Evolutionary conservation across 257 asterid species (phyloP).

Genomic region (Solanum paucissectum): DNA sequence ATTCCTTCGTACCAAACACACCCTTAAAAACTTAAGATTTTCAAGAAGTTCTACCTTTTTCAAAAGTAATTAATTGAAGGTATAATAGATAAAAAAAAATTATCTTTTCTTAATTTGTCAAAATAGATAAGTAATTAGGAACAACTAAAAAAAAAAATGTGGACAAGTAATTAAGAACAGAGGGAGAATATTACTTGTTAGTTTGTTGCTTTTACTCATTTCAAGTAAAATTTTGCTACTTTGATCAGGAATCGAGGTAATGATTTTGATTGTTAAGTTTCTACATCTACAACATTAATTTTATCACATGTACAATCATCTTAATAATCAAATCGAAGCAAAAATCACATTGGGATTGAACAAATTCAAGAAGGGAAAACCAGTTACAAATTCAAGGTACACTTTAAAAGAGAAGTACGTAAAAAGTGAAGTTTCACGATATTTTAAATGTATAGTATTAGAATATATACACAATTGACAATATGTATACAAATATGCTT

Average conservation of each 20-base stretch:
- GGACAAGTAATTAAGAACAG: too few species aligned
- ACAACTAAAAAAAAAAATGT: fast-evolving
- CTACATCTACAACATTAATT: background rate
- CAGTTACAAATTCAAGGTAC: background rate
- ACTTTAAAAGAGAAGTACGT: background rate
- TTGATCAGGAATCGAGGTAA: background rate
- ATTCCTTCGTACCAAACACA: too few species aligned
- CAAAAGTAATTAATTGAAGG: too few species aligned
- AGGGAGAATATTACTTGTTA: too few species aligned
- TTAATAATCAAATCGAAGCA: background rate
- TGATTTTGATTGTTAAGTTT: background rate
- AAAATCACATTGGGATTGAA: background rate
- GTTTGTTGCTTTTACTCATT: too few species aligned
- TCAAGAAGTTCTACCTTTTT: too few species aligned
- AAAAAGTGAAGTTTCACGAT: background rate
- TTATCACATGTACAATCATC: background rate
- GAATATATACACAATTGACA: background rate
- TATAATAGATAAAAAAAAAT: too few species aligned
- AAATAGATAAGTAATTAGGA: too few species aligned
- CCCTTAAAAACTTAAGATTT: too few species aligned
- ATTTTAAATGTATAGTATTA: background rate
- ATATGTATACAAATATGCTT: background rate
- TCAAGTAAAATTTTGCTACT: too few species aligned
- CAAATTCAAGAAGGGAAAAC: too few species aligned
- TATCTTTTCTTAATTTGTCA: too few species aligned